Evolutionary conservation across 345 rosid genomes (phyloP).

Genomic region (Turnera subulata): DNA sequence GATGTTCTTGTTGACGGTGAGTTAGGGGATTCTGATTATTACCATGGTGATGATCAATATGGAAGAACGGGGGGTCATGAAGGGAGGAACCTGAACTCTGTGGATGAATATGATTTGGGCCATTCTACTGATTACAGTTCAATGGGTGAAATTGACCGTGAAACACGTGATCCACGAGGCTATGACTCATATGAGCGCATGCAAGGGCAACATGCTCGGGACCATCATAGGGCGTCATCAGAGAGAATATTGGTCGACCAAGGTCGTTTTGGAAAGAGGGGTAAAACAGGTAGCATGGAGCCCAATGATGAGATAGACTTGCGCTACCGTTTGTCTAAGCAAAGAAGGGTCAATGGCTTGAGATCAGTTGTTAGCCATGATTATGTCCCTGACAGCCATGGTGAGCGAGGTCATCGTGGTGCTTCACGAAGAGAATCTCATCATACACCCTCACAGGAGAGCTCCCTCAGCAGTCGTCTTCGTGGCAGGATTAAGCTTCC

Average conservation of each 20-base stretch:
- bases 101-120: slow-evolving; percentile 49
- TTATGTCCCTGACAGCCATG: slow-evolving; percentile 36
- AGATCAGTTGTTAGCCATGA: slow-evolving; percentile 63
- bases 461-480: slow-evolving; percentile 54
- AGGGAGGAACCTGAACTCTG: slow-evolving; percentile 46
- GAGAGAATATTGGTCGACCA: slow-evolving; percentile 41
- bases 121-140: slow-evolving; percentile 42
- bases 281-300: slow-evolving; percentile 50
- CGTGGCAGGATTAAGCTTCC: slow-evolving; percentile 84
- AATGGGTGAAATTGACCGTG: slow-evolving; percentile 42
- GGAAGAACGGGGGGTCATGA: slow-evolving; percentile 50
- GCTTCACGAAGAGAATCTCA: slow-evolving; percentile 44
- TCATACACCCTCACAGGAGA: slow-evolving; percentile 33
- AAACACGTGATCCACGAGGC: slow-evolving; percentile 39
- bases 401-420: slow-evolving; percentile 35
- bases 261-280: slow-evolving; percentile 49
- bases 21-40: slow-evolving; percentile 58
- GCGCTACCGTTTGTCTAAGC: slow-evolving; percentile 65
- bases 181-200: slow-evolving; percentile 47
- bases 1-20: slow-evolving; percentile 97
- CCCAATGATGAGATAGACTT: slow-evolving; percentile 50
- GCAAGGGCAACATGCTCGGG: slow-evolving; percentile 61
- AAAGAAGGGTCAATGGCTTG: slow-evolving; percentile 56
- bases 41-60: slow-evolving; percentile 65
- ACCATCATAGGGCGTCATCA: slow-evolving; percentile 42